Base-by-base conservation (phyloP, 768 basidiomycete species). In the Amanita pallidorosea region DNA sequence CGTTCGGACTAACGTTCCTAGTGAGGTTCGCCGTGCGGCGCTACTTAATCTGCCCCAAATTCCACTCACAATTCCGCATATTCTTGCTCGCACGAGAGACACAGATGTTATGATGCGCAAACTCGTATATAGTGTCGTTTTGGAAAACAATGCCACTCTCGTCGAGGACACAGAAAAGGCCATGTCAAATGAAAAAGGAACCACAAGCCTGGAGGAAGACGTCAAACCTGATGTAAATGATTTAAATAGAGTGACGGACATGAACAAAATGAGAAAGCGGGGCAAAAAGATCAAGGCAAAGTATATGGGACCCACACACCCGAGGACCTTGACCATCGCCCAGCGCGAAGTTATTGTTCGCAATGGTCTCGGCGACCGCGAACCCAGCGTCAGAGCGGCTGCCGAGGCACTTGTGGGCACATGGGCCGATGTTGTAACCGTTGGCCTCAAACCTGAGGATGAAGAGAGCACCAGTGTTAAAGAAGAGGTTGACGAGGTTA, bases 341-440 rank as follows among this genome's bases (percentile, higher is more conserved):
- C 88, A 94, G 58, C 72, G 93, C 9, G 87, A 91, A 58, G 68
- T 77, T 20, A 77, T 95, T 43, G 79, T 95, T 2, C 75, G 77
- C 17, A 81, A 87, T 59, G 95, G 95, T 2, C 71, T 97, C 2
- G 83, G 88, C 0, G 95, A 97, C 65, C 78, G 95, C 23, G 91
- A 96, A 53, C 69, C 74, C 0, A 62, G 67, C 1, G 91, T 97
- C 2, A 74, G 82, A 27, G 67, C 74, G 15, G 89, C 88, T 0
- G 84, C 92, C 0, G 81, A 75, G 2, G 74, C 74, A 1, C 75
- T 96, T 42, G 65, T 97, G 13, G 79, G 74, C 0, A 71, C 67
- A 6, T 98, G 95, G 95, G 73, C 89, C 6, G 81, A 88, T 40
- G 67, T 72, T 27, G 71, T 80, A 17, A 47, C 38, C 18, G 22